Evolutionary conservation across 768 basidiomycete genomes (phyloP), one percentile per base, ranked within the genome.

Genomic region (Termitomyces sp.): DNA sequence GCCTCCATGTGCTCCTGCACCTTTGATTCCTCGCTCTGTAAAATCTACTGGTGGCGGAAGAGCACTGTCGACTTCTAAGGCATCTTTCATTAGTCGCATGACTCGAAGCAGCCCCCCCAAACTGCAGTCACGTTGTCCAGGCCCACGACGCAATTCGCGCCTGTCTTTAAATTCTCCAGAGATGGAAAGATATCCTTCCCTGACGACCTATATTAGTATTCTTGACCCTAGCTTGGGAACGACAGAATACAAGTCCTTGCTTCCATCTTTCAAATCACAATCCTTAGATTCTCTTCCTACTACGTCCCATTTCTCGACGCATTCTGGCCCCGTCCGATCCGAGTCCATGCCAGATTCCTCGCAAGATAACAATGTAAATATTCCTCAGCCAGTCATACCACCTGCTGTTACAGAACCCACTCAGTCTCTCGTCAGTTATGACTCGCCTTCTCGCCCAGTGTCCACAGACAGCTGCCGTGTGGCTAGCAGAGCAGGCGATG

Each of bases 111-210:
- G 71, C 50, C 70, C 72, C 35, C 68, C 69, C 47, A 69, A 75
- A 58, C 52, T 62, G 56, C 68, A 71, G 57, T 51, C 69, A 36
- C 67, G 69, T 54, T 70, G 66, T 46, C 67, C 64, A 58, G 62
- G 61, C 36, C 63, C 69, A 35, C 67, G 69, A 47, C 66, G 70
- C 52, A 68, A 69, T 16, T 72, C 74, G 51, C 68, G 69, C 24
- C 32, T 75, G 52, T 73, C 74, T n/a, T n/a, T n/a, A n/a, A n/a
- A n/a, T 13, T 74, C 75, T 32, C 73, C 75, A 41, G 72, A 77
- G 54, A 64, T 62, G 48, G 75, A 74, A 32, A 46, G 41, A 38
- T 48, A 64, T 36, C 56, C 65, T 40, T 64, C 66, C 1, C 57
- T 65, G 20, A 38, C 56, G 30, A 22, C 64, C 30, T 63, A 56